Base-by-base conservation (phyloP, 139 green algal species). In the Coelastrella sp. region DNA sequence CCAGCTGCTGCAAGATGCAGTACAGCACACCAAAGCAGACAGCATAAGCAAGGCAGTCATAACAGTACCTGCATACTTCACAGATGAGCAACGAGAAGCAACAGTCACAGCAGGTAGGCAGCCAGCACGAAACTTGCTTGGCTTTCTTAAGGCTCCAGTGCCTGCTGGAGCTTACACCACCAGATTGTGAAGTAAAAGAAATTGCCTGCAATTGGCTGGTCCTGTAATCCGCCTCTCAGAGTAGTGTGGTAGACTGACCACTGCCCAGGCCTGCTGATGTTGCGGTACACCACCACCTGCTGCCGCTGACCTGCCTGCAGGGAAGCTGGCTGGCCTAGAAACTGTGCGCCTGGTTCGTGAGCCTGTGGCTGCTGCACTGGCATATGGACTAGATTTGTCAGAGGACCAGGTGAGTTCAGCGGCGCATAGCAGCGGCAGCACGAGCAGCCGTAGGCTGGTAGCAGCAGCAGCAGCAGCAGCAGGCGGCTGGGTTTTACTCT, bases 61-160 rank as follows among this genome's bases (percentile, higher is more conserved):
- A 24, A 97, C 95, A 0, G 97, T 99, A 81, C 97, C 97, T 5
- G 97, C 97, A 6, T 99, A 99, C 93, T 99, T 99, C 80, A 90
- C 94, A 63, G 95, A 97, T 0, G 87, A 86, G 10, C 95, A 98
- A 92, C 87, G 94, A 11, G 94, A 97, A 49, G 97, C 97, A 7
- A 99, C 96, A 0, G 78, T 95, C 0, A 90, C 92, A 19, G 97
- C 96, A 76, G 94, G 93, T 96, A 60, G 58, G n/a, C 70, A 78
- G 8, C 10, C 70, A 78, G 12, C 63, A 70, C 63, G 63, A 0
- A 20, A 20, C 63, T 49, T 49, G 35, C 35, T 49, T 5, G 35
- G 35, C 35, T 49, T 49, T 49, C 35, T 49, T 3, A 49, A 49
- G 35, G 35, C 35, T 49, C 35, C 35, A 49, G 35, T 49, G 35